phyloP scores from a whole-genome alignment of 306 rosid genomes.

The Citrullus mucosospermus region DNA sequence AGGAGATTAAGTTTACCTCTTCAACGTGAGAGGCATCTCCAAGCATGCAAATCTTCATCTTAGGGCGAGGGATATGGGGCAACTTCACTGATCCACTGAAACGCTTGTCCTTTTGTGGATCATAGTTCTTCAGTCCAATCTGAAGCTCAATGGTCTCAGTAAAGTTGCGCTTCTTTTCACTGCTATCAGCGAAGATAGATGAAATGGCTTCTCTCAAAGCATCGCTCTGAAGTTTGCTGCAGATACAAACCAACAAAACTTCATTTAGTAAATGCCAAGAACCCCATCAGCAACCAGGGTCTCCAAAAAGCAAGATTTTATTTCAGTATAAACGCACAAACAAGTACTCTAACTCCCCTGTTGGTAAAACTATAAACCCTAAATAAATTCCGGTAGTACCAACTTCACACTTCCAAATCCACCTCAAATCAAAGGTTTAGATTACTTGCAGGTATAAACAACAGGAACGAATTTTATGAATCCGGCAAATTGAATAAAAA shows the following conservation, averaged over 20 bases:
- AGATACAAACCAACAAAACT: not conserved
- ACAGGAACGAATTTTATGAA: not conserved
- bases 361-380: not conserved
- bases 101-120: conserved; percentile 85
- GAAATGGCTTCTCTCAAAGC: conserved; percentile 59
- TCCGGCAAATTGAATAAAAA: not conserved
- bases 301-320: not conserved
- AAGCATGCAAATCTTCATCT: conserved; percentile 87
- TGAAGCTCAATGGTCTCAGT: conserved; percentile 81
- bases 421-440: not conserved
- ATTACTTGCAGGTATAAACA: not conserved
- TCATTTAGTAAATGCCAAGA: not conserved
- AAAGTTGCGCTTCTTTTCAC: conserved; percentile 46
- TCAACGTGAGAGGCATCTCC: conserved; percentile 92
- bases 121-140: conserved; percentile 72
- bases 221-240: conserved; percentile 80
- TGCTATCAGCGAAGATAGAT: conserved; percentile 29
- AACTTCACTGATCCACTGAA: conserved; percentile 74
- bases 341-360: not conserved
- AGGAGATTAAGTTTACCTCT: conserved; percentile 34
- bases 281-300: not conserved
- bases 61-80: conserved; percentile 83
- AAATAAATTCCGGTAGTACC: not conserved
- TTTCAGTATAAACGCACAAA: not conserved
- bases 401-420: not conserved